A percentile compares a stretch with the other conserved stretches of the same genome.
Conservation (phyloP, 1,284 basidiomycete genomes). For the Xanthoconium separans region DNA sequence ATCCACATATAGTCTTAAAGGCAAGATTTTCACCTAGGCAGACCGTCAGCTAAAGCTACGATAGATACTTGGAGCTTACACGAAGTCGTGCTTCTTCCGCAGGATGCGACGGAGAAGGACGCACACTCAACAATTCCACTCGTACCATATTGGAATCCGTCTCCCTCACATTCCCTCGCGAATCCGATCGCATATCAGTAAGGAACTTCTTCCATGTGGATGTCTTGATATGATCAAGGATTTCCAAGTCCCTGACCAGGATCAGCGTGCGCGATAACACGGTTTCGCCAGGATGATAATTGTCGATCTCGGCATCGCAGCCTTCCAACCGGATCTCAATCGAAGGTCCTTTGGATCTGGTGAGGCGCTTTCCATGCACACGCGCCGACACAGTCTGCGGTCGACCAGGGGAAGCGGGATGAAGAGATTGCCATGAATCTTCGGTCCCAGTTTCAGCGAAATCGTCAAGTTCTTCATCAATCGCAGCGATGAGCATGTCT, state of each 20-base stretch:
- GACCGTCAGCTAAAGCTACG: background rate
- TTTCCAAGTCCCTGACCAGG: slow-evolving; percentile 75
- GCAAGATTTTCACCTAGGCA: slow-evolving; percentile 79
- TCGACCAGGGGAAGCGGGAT: slow-evolving; percentile 42
- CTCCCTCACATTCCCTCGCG: slow-evolving; percentile 82
- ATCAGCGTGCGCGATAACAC: slow-evolving; percentile 67
- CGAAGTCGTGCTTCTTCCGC: slow-evolving; percentile 81
- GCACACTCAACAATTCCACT: slow-evolving; percentile 74
- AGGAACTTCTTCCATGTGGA: slow-evolving; percentile 99
- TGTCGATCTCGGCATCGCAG: slow-evolving; percentile 65
- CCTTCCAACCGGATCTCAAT: slow-evolving; percentile 84
- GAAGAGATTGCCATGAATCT: slow-evolving; percentile 85
- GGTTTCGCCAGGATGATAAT: slow-evolving; percentile 56
- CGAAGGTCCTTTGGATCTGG: slow-evolving; percentile 75
- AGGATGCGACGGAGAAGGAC: slow-evolving; percentile 62
- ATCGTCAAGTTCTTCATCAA: slow-evolving; percentile 86
- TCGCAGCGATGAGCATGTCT: slow-evolving; percentile 79
- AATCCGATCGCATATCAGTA: slow-evolving; percentile 79
- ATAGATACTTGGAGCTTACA: slow-evolving; percentile 44
- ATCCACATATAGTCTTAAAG: slow-evolving; percentile 91
- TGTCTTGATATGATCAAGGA: slow-evolving; percentile 96
- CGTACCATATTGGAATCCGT: slow-evolving; percentile 93
- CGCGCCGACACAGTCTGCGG: slow-evolving; percentile 41
- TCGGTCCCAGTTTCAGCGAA: slow-evolving; percentile 74
- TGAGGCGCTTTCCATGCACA: slow-evolving; percentile 60